phyloP scores from a whole-genome alignment of 176 grass and related monocot genomes.

The Zoysia pacifica region DNA sequence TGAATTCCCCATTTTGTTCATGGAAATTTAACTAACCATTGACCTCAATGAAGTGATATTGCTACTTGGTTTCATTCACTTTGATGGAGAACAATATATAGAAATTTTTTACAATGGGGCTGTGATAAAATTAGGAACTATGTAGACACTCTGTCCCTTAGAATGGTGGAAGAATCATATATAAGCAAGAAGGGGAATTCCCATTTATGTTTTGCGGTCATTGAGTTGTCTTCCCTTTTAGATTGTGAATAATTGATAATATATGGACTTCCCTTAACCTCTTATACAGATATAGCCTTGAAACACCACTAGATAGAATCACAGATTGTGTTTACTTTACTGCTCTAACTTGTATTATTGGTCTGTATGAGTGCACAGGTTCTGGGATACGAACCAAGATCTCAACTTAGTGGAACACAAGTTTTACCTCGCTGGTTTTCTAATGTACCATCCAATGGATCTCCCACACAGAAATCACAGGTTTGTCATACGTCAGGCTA shows the following conservation, averaged over 20 bases:
- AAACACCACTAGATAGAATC: background rate
- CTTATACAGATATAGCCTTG: background rate
- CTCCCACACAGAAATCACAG: constrained; percentile 42
- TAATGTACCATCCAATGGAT: constrained; percentile 41
- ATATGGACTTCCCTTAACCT: background rate
- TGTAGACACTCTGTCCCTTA: background rate
- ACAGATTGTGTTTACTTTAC: background rate
- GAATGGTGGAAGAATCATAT: background rate
- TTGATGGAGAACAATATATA: background rate
- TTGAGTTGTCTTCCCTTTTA: background rate
- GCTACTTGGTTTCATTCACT: background rate
- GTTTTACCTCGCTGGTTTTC: constrained; percentile 50
- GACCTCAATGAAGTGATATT: background rate
- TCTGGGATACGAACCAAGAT: constrained; percentile 42
- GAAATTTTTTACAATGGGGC: background rate
- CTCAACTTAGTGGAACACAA: constrained; percentile 33
- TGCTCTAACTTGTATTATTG: constrained; percentile 20
- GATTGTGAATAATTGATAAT: background rate
- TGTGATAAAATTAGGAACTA: background rate
- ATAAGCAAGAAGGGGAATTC: background rate
- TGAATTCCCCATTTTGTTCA: background rate
- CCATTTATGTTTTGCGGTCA: background rate
- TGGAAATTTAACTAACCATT: background rate
- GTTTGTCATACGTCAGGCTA: constrained; percentile 28
- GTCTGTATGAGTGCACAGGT: constrained; percentile 29